Evolutionary conservation across 108 stramenopile genomes (phyloP), one percentile per base, ranked within the genome.

Genomic region (Nitzschia palea): DNA sequence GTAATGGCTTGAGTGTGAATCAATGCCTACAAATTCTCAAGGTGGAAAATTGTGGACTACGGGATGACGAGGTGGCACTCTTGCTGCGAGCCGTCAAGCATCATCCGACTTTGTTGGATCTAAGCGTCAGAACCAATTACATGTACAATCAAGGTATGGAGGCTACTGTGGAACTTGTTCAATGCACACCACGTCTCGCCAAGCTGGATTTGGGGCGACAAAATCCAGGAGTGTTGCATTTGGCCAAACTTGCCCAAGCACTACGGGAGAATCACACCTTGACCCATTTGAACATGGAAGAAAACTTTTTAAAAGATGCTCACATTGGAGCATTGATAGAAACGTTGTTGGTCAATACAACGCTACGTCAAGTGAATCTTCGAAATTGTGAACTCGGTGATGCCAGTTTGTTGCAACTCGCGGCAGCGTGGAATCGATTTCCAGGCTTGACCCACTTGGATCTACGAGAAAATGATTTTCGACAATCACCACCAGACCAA

Each of bases 171-270:
- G 29, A 30, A n/a, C 55, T 68, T 8, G 42, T 68, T 37, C 14
- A 44, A 20, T 29, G 34, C 3, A 20, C 54, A 15, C 18, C 42
- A 12, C 26, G 55, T 2, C 43, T 68, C 27, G 43, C 44, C 26
- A 9, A 30, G 17, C 28, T 68, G 43, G 35, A 68, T 57, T 22
- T 68, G 23, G 55, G 30, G 8, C 67, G 57, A 29, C 67, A 68
- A 44, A 57, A 55, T 35, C 67, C 67, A 22, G 67, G 67, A 18
- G n/a, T 18, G 17, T 29, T 68, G 55, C 42, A 68, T 33, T 5
- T 68, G 3, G 17, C 9, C 17, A 14, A 4, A 23, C 22, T 65
- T 9, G 29, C 48, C 4, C n/a, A 20, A 5, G 48, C 32, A 5
- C 22, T 65, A 3, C 20, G 6, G 8, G 8, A 51, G n/a, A 65